These are phyloP conservation scores for Lenwebbia sp. DNA, from an alignment of 345 rosid genomes.

Conservation along the genomic window DNA sequence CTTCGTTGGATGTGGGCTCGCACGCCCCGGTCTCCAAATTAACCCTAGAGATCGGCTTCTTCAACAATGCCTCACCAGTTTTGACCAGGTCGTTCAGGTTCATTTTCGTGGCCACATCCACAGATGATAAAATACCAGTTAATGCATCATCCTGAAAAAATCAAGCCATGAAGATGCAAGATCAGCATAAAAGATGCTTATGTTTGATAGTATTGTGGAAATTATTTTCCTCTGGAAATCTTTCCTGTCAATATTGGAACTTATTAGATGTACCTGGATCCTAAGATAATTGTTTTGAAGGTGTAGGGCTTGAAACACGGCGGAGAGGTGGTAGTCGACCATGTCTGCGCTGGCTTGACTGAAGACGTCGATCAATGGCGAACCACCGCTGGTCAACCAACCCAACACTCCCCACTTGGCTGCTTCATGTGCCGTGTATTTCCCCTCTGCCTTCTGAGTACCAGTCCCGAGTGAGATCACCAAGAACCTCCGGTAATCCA, in stretches of 20 bases:
- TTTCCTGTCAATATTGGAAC: background rate
- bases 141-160: slow-evolving; percentile 42
- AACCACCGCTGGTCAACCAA: slow-evolving; percentile 39
- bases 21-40: slow-evolving; percentile 39
- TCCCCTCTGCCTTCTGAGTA: slow-evolving; percentile 12
- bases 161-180: background rate
- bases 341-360: slow-evolving; percentile 52
- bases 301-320: slow-evolving; percentile 35
- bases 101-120: slow-evolving; percentile 44
- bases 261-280: slow-evolving; percentile 17
- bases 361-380: slow-evolving; percentile 47
- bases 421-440: slow-evolving; percentile 24
- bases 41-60: slow-evolving; percentile 43
- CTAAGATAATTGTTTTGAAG: slow-evolving; percentile 33
- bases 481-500: slow-evolving; percentile 37
- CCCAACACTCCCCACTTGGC: slow-evolving; percentile 60
- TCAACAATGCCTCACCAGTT: slow-evolving; percentile 45
- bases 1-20: slow-evolving; percentile 10
- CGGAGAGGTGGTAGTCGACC: slow-evolving; percentile 45
- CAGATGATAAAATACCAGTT: slow-evolving; percentile 39
- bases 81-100: slow-evolving; percentile 47
- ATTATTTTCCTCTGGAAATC: background rate
- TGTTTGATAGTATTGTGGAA: background rate
- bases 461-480: slow-evolving; percentile 63
- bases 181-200: background rate